Base-by-base conservation (phyloP, 176 grass and related monocot genomes). In the Cenchrus americanus region DNA sequence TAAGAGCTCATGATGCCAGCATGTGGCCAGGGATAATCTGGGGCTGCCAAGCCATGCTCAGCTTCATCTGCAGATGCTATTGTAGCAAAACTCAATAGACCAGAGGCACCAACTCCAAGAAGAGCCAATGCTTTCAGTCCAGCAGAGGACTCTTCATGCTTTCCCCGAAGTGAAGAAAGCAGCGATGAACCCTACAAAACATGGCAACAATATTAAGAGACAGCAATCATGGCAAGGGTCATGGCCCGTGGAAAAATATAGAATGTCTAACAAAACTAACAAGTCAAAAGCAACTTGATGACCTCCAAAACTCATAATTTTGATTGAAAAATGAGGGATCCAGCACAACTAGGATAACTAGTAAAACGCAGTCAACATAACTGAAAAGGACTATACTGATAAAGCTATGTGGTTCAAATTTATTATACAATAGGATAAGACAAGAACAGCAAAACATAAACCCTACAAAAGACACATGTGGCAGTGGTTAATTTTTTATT, bases 1-100 rank as follows among this genome's bases (percentile, higher is more conserved):
- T 96, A 99, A 48, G 96, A 99, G 80, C 96, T 99, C 79, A 99
- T 90, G 63, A 99, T 99, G 71, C 97, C 97, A 58, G 91, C 82
- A 82, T 99, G 97, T 42, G 97, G 97, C 97, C 97, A 99, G 27
- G 97, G 97, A 83, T 99, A 99, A 13, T 75, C 83, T 40, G 91
- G 83, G n/a, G 89, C 83, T 18, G 87, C 81, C 72, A 99, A 82
- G 21, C 96, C 93, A 90, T 96, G 96, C 83, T 96, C 96, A 71
- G 93, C 87, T 88, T 99, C 96, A 87, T 99, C 96, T 76, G 96
- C 96, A 82, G 85, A 90, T 51, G 93, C 91, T 71, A 95, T 75
- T 62, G 91, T 92, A 61, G 91, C 87, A 48, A 96, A 96, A 70
- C 91, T 87, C 50, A 99, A 66, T 69, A 92, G 84, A 68, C 96